Evolutionary conservation across 306 rosid genomes (phyloP), one percentile per base, ranked within the genome.

Genomic region (Medicago arabica): DNA sequence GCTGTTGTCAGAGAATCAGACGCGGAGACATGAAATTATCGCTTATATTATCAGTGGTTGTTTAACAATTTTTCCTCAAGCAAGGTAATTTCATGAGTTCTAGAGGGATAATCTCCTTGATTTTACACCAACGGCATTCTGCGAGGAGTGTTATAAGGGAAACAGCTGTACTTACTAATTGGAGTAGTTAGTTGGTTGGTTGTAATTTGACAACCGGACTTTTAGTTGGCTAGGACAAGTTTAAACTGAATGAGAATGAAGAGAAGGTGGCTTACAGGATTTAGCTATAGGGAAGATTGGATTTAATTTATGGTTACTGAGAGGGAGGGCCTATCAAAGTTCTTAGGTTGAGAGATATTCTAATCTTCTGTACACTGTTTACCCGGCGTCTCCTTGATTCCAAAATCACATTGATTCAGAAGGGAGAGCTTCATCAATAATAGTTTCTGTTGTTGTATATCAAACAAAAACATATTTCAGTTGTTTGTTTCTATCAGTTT

Each of bases 1-100:
- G 34, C 44, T 72, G 71, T 31, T 76, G 71, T 9, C 61, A 67
- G 36, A 34, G 64, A 85, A 40, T 71, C 82, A 50, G 63, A 81
- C 47, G 67, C 69, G 59, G 83, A 81, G 59, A 71, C 50, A 70
- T 73, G 66, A 82, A 74, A 75, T 47, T 31, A 31, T 19, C 16
- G 1, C 10, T 41, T 67, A 34, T 61, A 25, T 51, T 73, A 74
- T 34, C 13, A 1, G 61, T 7, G 53, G 46, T 68, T 59, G 68
- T 13, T 68, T 50, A 13, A 61, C 40, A 34, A 15, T 53, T 62
- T 62, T 39, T 40, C 14, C 55, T 40, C n/a, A 21, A 54, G 63
- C 77, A 60, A 41, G 70, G 21, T 59, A 59, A 5, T 21, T 15
- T 17, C 11, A 4, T 23, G 64, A 73, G 14, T 41, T 68, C 80